phyloP scores from a whole-genome alignment of 2,329 filamentous ascomycete genomes.

The Hansfordia pulvinata region DNA sequence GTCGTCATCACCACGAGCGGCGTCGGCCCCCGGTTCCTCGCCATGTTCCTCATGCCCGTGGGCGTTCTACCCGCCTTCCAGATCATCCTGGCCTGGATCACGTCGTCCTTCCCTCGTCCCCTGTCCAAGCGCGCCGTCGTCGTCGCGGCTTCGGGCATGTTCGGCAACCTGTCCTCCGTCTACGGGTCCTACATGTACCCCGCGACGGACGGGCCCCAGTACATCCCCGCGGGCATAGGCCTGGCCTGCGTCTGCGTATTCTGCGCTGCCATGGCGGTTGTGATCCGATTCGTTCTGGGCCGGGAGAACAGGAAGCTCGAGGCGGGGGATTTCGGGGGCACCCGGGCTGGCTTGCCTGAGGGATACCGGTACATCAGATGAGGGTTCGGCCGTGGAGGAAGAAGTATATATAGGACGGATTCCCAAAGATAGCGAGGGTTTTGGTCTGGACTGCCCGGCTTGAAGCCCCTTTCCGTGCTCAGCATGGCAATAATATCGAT shows the following conservation, averaged over 20 bases:
- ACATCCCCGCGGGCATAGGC: constrained; percentile 44
- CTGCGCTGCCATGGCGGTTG: constrained; percentile 48
- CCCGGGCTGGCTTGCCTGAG: no score
- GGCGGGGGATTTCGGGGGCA: no score
- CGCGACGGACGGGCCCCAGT: constrained; percentile 25
- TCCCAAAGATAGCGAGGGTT: no score
- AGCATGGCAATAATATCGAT: no score
- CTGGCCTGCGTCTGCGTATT: constrained; percentile 62
- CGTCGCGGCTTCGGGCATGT: constrained; percentile 62
- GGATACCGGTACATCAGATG: no score
- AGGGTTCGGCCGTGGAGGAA: no score
- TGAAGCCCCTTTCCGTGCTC: no score
- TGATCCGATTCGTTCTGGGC: constrained; percentile 48
- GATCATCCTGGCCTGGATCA: constrained; percentile 63
- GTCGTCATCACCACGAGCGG: constrained; percentile 49
- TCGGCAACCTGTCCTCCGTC: constrained; percentile 56
- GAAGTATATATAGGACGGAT: no score
- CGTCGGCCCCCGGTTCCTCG: constrained; percentile 49
- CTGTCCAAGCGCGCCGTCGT: constrained; percentile 59
- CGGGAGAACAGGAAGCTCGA: constrained; percentile 59
- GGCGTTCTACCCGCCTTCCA: no score
- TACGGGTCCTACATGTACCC: constrained; percentile 59
- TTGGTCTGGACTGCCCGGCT: no score
- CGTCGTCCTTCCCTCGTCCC: constrained; percentile 60
- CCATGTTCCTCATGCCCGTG: constrained; percentile 56